Conservation (phyloP, 371 early-diverging fungal genomes). For the Rhizopus delemar region DNA sequence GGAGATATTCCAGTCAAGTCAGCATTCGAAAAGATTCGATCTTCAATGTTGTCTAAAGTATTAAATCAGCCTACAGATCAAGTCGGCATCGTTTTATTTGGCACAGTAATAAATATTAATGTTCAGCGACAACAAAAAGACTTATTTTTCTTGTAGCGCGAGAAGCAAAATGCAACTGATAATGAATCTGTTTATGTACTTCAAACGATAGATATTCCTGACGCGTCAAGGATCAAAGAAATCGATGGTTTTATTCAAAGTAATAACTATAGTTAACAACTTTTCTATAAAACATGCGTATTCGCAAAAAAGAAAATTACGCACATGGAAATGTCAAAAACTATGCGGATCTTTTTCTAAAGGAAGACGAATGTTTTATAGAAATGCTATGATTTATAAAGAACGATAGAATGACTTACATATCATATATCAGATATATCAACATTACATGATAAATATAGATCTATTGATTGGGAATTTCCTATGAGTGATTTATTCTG, state of each 20-base stretch:
- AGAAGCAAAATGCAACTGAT: conserved; percentile 46
- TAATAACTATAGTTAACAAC: conserved; percentile 17
- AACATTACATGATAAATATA: conserved; percentile 50
- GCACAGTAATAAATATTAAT: conserved; percentile 51
- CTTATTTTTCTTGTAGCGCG: conserved; percentile 20
- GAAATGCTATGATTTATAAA: too few species aligned
- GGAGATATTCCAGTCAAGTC: conserved; percentile 51
- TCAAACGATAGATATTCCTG: conserved; percentile 64
- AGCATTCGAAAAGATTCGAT: conserved; percentile 49
- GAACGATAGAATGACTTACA: too few species aligned
- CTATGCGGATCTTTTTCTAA: not conserved
- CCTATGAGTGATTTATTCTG: conserved; percentile 66
- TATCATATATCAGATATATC: conserved; percentile 5
- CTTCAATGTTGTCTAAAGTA: conserved; percentile 57
- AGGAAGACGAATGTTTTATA: too few species aligned
- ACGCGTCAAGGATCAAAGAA: conserved; percentile 61
- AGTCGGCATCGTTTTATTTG: conserved; percentile 65
- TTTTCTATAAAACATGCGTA: too few species aligned
- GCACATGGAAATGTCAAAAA: not conserved
- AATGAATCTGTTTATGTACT: conserved; percentile 63
- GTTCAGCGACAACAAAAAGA: not conserved
- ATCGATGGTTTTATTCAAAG: conserved; percentile 58
- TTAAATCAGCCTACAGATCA: conserved; percentile 58
- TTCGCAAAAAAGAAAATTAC: not conserved
- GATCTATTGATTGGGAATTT: conserved; percentile 49